phyloP scores from a whole-genome alignment of 2,329 filamentous ascomycete genomes.

The Talaromyces sp. region DNA sequence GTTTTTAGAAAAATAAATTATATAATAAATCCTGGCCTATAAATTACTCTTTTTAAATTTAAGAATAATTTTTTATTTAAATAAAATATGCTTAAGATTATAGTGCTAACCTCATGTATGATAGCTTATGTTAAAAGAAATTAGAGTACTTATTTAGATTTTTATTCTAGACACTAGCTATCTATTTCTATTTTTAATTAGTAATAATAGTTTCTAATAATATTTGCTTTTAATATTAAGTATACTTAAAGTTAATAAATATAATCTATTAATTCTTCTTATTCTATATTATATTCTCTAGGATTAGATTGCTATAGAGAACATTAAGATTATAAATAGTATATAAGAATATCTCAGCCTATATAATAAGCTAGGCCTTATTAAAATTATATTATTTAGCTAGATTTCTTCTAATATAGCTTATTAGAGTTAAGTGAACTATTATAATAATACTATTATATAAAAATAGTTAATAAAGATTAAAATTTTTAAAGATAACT shows the following conservation, averaged over 20 bases:
- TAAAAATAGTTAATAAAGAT: conserved; percentile 18
- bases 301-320: neutral
- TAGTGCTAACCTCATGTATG: conserved; percentile 1
- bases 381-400: conserved; percentile 13
- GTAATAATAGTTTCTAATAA: neutral
- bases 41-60: no score
- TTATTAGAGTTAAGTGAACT: conserved; percentile 20
- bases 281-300: conserved; percentile 6
- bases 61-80: no score
- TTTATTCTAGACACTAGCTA: conserved; percentile 2
- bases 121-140: neutral
- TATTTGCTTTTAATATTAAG: neutral
- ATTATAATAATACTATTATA: conserved; percentile 22
- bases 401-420: conserved; percentile 17
- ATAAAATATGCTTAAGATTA: no score
- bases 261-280: neutral
- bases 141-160: neutral
- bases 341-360: conserved; percentile 14
- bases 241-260: conserved; percentile 1
- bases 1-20: neutral
- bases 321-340: conserved; percentile 1
- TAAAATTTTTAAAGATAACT: conserved; percentile 22
- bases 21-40: no score
- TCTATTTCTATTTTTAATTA: conserved; percentile 2
- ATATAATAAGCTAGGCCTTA: conserved; percentile 7